Percentiles rank a stretch among this genome's conserved stretches.
These are phyloP conservation scores for Pistacia vera DNA, from an alignment of 345 rosid species.

Conservation along the genomic window DNA sequence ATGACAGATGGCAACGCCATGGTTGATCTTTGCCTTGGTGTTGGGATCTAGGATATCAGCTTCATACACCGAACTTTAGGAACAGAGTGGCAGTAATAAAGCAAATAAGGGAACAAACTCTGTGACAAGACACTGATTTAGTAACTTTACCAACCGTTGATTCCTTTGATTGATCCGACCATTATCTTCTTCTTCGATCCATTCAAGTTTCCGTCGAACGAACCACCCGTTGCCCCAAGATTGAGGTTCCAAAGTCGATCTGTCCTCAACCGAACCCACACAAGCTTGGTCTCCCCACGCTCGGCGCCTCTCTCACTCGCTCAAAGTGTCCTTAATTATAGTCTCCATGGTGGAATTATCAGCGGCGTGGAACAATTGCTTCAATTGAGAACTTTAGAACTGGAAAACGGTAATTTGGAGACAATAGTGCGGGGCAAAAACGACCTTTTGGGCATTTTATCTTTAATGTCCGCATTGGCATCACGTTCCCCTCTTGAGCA, in stretches of 20 bases:
- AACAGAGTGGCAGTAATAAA: constrained; percentile 91
- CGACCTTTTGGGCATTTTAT: constrained; percentile 90
- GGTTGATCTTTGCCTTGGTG: constrained; percentile 54
- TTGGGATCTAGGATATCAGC: constrained; percentile 64
- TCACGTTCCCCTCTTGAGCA: constrained; percentile 62
- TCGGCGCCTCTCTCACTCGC: constrained; percentile 73
- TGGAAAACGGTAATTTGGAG: constrained; percentile 65
- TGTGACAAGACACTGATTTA: constrained; percentile 90
- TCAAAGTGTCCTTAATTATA: constrained; percentile 50
- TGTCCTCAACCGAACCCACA: constrained; percentile 82
- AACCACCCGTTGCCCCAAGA: constrained; percentile 56
- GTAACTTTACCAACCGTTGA: constrained; percentile 74
- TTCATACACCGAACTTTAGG: constrained; percentile 82
- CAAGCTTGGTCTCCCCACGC: constrained; percentile 82
- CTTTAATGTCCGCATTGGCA: constrained; percentile 86
- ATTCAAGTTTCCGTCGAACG: constrained; percentile 55
- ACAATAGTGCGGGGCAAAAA: constrained; percentile 77
- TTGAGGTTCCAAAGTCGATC: constrained; percentile 79
- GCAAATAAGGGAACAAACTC: constrained; percentile 75
- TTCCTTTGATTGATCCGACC: constrained; percentile 59
- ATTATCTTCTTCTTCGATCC: constrained; percentile 59
- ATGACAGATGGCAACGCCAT: constrained; percentile 85
- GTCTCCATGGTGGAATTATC: constrained; percentile 66
- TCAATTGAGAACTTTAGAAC: constrained; percentile 35
- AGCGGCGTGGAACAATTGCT: constrained; percentile 48